phyloP scores from a whole-genome alignment of 345 rosid genomes.

The Ceriops decandra region DNA sequence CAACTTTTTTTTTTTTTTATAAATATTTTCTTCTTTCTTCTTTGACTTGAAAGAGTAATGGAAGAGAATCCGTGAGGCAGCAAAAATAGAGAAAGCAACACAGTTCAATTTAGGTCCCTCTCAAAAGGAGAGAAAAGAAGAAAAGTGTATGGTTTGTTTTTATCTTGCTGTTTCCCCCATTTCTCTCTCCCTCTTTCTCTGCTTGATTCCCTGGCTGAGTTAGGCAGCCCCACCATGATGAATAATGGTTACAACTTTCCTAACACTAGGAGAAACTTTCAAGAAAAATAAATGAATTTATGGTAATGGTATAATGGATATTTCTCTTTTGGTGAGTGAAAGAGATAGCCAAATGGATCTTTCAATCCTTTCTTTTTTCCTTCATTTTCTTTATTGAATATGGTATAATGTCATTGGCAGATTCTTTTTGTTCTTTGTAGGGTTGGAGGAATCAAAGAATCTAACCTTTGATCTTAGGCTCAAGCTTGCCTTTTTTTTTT shows the following conservation, averaged over 20 bases:
- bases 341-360: conserved; percentile 29
- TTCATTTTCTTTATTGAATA: conserved; percentile 13
- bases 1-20: conserved; percentile 8
- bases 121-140: conserved; percentile 57
- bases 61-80: conserved; percentile 60
- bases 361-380: conserved; percentile 16
- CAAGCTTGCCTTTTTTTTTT: conserved; percentile 24
- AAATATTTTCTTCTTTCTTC: conserved; percentile 30
- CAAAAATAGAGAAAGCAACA: conserved; percentile 43
- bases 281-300: conserved; percentile 10
- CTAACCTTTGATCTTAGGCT: conserved; percentile 54
- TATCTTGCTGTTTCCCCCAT: conserved; percentile 42
- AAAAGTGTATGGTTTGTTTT: conserved; percentile 67
- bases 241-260: conserved; percentile 46
- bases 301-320: conserved; percentile 33
- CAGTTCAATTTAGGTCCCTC: conserved; percentile 27
- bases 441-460: conserved; percentile 68
- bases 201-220: conserved; percentile 47
- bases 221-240: conserved; percentile 57
- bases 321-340: conserved; percentile 35
- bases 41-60: conserved; percentile 44
- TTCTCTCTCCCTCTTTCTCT: conserved; percentile 25
- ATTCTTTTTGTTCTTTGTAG: conserved; percentile 70
- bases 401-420: conserved; percentile 59
- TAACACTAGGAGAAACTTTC: conserved; percentile 27